phyloP scores from a whole-genome alignment of 495 filamentous ascomycete species.

The Neurospora tetrasperma region DNA sequence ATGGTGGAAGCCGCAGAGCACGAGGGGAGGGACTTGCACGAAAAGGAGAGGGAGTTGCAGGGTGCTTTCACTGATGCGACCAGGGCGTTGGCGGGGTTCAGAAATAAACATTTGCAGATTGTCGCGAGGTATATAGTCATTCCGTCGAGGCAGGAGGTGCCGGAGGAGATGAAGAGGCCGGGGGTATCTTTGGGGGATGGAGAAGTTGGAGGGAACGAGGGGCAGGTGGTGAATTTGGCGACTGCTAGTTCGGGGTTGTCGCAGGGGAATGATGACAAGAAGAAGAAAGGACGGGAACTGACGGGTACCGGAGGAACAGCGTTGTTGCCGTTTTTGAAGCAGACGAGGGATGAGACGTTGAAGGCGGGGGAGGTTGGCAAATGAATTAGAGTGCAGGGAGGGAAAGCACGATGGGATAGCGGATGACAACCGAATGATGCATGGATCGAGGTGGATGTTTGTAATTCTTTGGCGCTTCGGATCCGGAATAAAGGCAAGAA shows the following conservation, averaged over 20 bases:
- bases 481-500: neutral
- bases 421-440: neutral
- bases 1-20: neutral
- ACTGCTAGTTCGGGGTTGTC: slow-evolving; percentile 33
- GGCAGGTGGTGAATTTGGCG: slow-evolving; percentile 48
- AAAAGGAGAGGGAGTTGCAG: slow-evolving; percentile 48
- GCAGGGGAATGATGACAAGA: neutral
- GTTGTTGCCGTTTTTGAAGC: slow-evolving; percentile 86
- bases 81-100: slow-evolving; percentile 66
- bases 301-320: slow-evolving; percentile 86
- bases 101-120: slow-evolving; percentile 85
- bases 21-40: slow-evolving; percentile 50
- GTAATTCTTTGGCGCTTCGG: neutral
- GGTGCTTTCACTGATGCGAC: slow-evolving; percentile 73
- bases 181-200: too few species aligned
- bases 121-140: slow-evolving; percentile 90
- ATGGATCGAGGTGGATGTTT: neutral
- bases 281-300: slow-evolving; percentile 42
- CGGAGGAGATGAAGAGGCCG: neutral
- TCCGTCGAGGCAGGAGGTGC: slow-evolving; percentile 31
- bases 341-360: slow-evolving; percentile 79
- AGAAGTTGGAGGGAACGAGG: too few species aligned
- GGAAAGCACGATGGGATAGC: neutral
- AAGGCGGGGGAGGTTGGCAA: slow-evolving; percentile 6
- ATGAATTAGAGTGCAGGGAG: neutral